Evolutionary conservation across 306 rosid species (phyloP), one percentile per base, ranked within the genome.

Genomic region (Dryas drummondii): DNA sequence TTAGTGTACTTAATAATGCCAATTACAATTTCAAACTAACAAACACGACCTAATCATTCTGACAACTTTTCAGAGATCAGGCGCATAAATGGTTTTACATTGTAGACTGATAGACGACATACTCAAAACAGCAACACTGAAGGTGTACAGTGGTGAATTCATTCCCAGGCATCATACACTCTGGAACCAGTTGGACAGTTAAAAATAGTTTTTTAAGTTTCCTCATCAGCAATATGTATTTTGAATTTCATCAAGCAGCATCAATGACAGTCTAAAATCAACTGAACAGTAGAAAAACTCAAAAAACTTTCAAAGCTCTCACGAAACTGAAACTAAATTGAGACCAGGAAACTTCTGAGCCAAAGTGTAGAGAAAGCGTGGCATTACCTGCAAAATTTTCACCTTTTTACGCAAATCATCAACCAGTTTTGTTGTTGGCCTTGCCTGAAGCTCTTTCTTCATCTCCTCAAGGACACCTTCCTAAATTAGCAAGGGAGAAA

Each of bases 331-430:
- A 70, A 49, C 62, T 59, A 44, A 45, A 19, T 14, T 40, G 1
- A 19, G 77, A 56, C 57, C 50, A 58, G 70, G 65, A 14, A 66
- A 73, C 60, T 47, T 58, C n/a, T 10, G 27, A 15, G 73, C 8
- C 15, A 73, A 65, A 9, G 59, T 47, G 52, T 19, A 61, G 7
- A 54, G 45, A 55, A 82, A 56, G 68, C 61, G 73, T 58, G 54
- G 54, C 67, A 78, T 71, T 83, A 92, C 99, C 94, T 92, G 97
- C 89, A 94, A 85, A 84, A 94, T 89, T 80, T 94, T 94, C 76
- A 94, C 96, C 82, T 92, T 90, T 85, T 94, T 94, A 56, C 81
- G 89, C 81, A 94, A 80, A 86, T 92, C 99, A 81, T 94, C 97
- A 15, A 92, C 87, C 75, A 60, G 49, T 84, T 92, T 94, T 76